phyloP scores from a whole-genome alignment of 208 protist genomes.

The Blastocrithidia nonstop region DNA sequence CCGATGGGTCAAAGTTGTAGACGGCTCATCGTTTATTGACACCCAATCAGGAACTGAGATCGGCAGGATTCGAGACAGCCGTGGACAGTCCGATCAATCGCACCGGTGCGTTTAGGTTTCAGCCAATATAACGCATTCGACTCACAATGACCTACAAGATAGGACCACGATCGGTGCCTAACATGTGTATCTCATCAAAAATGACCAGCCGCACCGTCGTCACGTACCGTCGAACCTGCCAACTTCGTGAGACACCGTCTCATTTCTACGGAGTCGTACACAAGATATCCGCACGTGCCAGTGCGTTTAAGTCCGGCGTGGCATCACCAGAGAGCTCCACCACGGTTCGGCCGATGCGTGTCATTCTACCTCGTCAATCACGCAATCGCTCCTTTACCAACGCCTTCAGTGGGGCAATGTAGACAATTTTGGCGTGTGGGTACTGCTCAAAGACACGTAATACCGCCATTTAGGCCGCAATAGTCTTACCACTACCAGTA shows the following conservation, averaged over 20 bases:
- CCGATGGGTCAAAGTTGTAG: conserved; percentile 98
- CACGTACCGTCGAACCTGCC: conserved; percentile 94
- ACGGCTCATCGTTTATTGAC: conserved; percentile 87
- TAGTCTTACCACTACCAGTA: conserved; percentile 97
- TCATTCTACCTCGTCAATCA: conserved; percentile 93
- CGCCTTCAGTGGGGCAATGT: conserved; percentile 99
- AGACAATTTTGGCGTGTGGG: conserved; percentile 92
- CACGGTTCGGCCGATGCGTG: conserved; percentile 83
- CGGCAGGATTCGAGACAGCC: conserved; percentile 96
- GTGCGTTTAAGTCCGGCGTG: conserved; percentile 86
- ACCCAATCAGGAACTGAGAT: conserved; percentile 97
- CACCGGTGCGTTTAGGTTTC: conserved; percentile 82
- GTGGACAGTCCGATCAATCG: conserved; percentile 98
- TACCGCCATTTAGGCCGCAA: conserved; percentile 97
- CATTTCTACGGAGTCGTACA: conserved; percentile 99
- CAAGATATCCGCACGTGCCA: conserved; percentile 93
- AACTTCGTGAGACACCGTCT: conserved; percentile 98
- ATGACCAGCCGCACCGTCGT: conserved; percentile 93
- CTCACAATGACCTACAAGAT: conserved; percentile 98
- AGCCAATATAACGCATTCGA: conserved; percentile 96
- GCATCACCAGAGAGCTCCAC: conserved; percentile 98
- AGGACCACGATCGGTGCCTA: conserved; percentile 97
- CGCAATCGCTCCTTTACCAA: conserved; percentile 97
- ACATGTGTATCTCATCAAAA: conserved; percentile 98
- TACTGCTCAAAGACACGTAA: conserved; percentile 87